Conservation (phyloP, 2,329 filamentous ascomycete genomes). For the Sclerotinia spermophila region DNA sequence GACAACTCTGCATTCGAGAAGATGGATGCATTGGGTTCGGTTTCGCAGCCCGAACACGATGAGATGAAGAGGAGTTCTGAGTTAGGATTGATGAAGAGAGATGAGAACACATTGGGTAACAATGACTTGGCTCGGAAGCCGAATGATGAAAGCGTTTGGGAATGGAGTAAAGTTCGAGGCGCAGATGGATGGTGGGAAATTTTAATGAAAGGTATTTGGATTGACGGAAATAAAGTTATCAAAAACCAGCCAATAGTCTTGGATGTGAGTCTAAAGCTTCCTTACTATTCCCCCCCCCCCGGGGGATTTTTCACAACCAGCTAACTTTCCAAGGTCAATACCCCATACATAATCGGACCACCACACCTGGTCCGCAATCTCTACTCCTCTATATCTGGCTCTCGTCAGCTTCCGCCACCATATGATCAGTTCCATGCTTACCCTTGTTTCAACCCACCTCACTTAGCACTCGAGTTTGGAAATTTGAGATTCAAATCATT, state of each 20-base stretch:
- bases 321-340: constrained; percentile 25
- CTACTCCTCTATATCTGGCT: constrained; percentile 27
- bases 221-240: constrained; percentile 24
- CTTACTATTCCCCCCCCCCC: neutral
- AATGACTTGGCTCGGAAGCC: neutral
- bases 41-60: neutral
- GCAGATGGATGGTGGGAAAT: constrained; percentile 32
- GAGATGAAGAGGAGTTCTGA: neutral
- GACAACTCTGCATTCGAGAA: neutral
- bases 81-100: constrained; percentile 21
- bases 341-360: constrained; percentile 29
- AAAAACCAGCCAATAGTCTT: constrained; percentile 25
- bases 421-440: constrained; percentile 29
- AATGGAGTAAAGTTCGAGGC: constrained; percentile 28
- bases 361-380: constrained; percentile 24
- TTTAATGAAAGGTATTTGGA: constrained; percentile 26
- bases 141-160: constrained; percentile 21
- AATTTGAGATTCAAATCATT: constrained; percentile 24
- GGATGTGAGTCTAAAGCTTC: constrained; percentile 21
- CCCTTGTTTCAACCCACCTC: constrained; percentile 27
- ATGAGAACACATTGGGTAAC: neutral
- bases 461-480: constrained; percentile 27
- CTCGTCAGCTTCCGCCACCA: constrained; percentile 23
- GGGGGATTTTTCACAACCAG: neutral
- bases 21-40: neutral